Base-by-base conservation (phyloP, 768 basidiomycete species). In the Lactarius evosmus region DNA sequence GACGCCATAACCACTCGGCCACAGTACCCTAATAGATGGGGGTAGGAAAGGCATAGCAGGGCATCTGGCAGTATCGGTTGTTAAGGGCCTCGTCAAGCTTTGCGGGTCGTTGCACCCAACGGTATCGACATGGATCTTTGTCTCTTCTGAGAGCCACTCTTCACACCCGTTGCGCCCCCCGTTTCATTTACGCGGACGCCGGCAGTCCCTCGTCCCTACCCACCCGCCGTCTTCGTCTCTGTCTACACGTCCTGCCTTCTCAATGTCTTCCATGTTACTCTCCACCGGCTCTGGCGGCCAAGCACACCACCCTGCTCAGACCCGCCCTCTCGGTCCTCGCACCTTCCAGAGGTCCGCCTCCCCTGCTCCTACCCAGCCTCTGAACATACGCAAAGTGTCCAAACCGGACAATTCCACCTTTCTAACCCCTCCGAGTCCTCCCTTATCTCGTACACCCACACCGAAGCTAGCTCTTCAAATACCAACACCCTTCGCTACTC, bases 1-100 rank as follows among this genome's bases (percentile, higher is more conserved):
- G 80, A 81, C 80, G 80, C 80, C 80, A 78, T 81, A 81, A 81
- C 80, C 80, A 81, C 80, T 81, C 80, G 80, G 80, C 80, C 80
- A 81, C 80, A 81, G 78, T 81, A 78, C 80, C 80, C 51, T 74
- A 29, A 30, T 0, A 27, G 5, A 22, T 0, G 7, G 6, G 3
- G 0, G 19, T 0, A 1, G 1, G 9, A n/a, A 2, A 2, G 29
- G 44, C 29, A 29, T 27, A 30, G 27, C 25, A n/a, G 19, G 52
- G 4, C 8, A 22, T 11, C 3, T 53, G 11, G 1, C n/a, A 32
- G 30, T 4, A 19, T 17, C 12, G 16, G 58, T 63, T 63, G 62
- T 63, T 34, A 63, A 59, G 62, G 62, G 57, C 53, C 54, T 19
- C 2, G 27, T n/a, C n/a, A 33, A 51, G 36, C 36, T 27, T 62